Percentiles rank a stretch among this genome's conserved stretches.
Conservation (phyloP, 495 filamentous ascomycete genomes). For the Tricharina praecox region DNA sequence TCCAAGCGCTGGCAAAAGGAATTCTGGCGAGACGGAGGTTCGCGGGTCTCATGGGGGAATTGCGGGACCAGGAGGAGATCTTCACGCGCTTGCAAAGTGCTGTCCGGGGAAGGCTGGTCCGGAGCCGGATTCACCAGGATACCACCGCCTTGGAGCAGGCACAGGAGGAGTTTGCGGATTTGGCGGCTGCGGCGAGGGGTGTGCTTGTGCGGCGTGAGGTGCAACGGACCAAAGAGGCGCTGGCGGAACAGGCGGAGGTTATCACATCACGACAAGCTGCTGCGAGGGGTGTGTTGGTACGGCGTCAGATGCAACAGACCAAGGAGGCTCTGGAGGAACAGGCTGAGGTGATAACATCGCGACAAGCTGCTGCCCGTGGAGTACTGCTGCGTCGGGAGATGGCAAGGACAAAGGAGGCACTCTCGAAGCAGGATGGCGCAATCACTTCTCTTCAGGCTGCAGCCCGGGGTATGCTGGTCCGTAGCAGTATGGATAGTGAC, state of each 20-base stretch:
- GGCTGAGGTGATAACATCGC: constrained; percentile 16
- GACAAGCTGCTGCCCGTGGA: constrained; percentile 40
- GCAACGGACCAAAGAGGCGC: constrained; percentile 24
- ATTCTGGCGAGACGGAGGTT: constrained; percentile 27
- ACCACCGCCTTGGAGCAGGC: constrained; percentile 27
- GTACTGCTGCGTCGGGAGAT: constrained; percentile 32
- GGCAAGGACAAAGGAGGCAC: constrained; percentile 24
- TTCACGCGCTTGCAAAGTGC: constrained; percentile 18
- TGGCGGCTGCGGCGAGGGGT: constrained; percentile 30
- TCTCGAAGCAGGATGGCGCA: constrained; percentile 12
- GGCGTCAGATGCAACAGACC: constrained; percentile 31
- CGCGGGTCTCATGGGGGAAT: constrained; percentile 10
- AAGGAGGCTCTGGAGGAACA: constrained; percentile 21
- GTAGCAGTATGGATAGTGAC: constrained; percentile 28
- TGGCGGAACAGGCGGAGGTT: constrained; percentile 12
- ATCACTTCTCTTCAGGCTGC: constrained; percentile 33
- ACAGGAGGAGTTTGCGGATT: constrained; percentile 24
- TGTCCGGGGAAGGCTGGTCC: constrained; percentile 27
- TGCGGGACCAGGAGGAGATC: constrained; percentile 10
- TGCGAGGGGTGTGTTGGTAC: constrained; percentile 36
- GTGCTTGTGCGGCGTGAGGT: constrained; percentile 33
- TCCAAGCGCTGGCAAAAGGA: constrained; percentile 23
- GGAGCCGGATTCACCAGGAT: constrained; percentile 26
- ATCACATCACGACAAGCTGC: too few relatives aligned
- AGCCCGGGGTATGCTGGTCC: constrained; percentile 35